Evolutionary conservation across 75 land plant species (phyloP), one percentile per base, ranked within the genome.

Genomic region (Pinus taeda): DNA sequence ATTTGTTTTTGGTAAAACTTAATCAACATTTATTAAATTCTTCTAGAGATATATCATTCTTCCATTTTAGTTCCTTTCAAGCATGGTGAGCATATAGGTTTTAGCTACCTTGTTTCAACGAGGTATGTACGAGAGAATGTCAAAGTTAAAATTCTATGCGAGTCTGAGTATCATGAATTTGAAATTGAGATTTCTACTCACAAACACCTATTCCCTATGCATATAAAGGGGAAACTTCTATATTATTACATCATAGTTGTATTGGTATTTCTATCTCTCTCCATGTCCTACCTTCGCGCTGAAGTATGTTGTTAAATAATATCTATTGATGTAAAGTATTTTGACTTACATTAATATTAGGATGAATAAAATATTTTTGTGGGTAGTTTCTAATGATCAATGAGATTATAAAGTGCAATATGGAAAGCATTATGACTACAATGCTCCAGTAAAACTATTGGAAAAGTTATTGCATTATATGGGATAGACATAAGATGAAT

Each of bases 21-120:
- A 49, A 49, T 49, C 11, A 49, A 2, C n/a, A 6, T n/a, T 20
- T 8, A 21, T n/a, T 37, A 3, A 42, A n/a, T 20, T 42, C 72
- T 8, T n/a, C 49, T 69, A 65, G 36, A 17, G 18, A 18, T 39
- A 18, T 3, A 42, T 42, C 3, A 39, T 69, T n/a, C 55, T 49
- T 7, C 59, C 12, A 70, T 21, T 84, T 79, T 85, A 96, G 99
- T 96, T 66, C 99, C 99, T 29, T 96, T 96, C 73, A 82, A 97
- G 79, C 99, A 89, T 86, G 99, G 98, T 9, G 98, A 96, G 76
- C 93, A 95, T 22, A 96, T 96, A 77, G 93, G 98, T 20, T 92
- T 96, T 82, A 96, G 98, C 79, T 96, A 96, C 76, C 95, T 96
- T 76, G 95, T 96, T 61, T 94, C 99, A 62, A 93, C 94, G 80